Evolutionary conservation across 345 rosid genomes (phyloP).

Genomic region (Hevea brasiliensis): DNA sequence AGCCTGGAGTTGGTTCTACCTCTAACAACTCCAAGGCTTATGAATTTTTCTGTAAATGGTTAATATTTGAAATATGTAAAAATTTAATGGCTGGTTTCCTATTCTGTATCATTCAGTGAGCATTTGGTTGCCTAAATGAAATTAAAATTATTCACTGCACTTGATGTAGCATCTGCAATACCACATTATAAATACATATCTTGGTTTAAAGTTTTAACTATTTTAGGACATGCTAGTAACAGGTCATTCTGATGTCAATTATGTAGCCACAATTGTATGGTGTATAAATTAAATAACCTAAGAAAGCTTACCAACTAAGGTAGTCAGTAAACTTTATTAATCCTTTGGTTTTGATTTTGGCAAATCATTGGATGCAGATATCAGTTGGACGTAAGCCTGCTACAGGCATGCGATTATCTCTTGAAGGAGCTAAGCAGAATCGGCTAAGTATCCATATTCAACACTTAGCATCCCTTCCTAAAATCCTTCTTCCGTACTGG

Average conservation of each 20-base stretch:
- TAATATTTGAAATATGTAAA: not conserved
- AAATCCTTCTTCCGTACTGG: constrained; percentile 65
- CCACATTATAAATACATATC: not conserved
- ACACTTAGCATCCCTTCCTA: constrained; percentile 63
- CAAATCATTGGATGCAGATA: constrained; percentile 36
- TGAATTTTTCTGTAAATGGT: too few species aligned
- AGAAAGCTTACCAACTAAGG: not conserved
- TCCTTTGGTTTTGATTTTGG: constrained; percentile 17
- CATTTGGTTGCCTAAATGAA: not conserved
- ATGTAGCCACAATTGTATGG: not conserved
- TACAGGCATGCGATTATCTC: constrained; percentile 54
- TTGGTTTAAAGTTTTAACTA: not conserved
- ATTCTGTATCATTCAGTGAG: not conserved
- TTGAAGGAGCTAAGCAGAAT: constrained; percentile 64
- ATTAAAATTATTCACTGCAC: not conserved
- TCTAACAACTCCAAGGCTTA: not conserved
- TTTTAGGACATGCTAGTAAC: not conserved
- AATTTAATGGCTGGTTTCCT: not conserved
- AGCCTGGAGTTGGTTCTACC: not conserved
- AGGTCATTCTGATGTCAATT: not conserved
- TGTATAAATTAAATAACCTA: not conserved
- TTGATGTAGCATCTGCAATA: constrained; percentile 1
- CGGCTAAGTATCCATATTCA: constrained; percentile 59
- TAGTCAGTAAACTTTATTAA: not conserved
- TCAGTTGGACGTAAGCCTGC: constrained; percentile 77